Evolutionary conservation across 495 filamentous ascomycete genomes (phyloP), one percentile per base, ranked within the genome.

Genomic region (Aspergillus kassunensis): DNA sequence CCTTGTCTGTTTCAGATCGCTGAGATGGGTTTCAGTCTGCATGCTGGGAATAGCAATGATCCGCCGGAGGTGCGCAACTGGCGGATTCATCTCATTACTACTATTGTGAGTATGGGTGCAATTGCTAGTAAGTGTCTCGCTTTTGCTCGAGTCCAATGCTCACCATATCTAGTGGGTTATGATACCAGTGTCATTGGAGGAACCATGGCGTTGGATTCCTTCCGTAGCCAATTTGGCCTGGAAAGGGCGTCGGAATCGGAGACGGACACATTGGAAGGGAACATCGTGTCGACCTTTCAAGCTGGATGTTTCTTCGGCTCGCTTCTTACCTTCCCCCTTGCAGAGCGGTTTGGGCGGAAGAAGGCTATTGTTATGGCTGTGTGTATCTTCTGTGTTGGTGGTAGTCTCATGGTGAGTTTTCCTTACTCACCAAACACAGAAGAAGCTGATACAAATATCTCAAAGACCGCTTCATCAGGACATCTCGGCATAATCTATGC

Each of bases 21-120:
- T n/a, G n/a, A n/a, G n/a, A 79, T 80, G 76, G 74, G 74, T 40
- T 53, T 79, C 58, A 67, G 80, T 55, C 64, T 68, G 21, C 67
- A 80, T 44, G 75, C 77, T 43, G 79, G 82, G 58, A 80, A 83
- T 56, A 55, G 76, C 63, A 77, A 77, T 20, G 80, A 80, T 62
- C 79, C 79, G 1, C 66, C 67, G 43, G 65, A 73, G 37, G 82
- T 86, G 55, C 84, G 85, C 73, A 85, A 86, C 70, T 86, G 82
- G 82, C 68, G 80, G n/a, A 77, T 86, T 24, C 85, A 83, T 52
- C 59, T 67, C 21, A 78, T 70, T 30, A 79, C 83, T 1, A 69
- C 73, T 15, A 66, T 83, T n/a, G 81, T 58, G 66, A 56, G 70
- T 20, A 55, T 51, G 56, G 20, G 60, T 58, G 3, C 49, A 16